These are phyloP conservation scores for Viola odorata DNA, from an alignment of 345 rosid genomes.

Conservation along the genomic window DNA sequence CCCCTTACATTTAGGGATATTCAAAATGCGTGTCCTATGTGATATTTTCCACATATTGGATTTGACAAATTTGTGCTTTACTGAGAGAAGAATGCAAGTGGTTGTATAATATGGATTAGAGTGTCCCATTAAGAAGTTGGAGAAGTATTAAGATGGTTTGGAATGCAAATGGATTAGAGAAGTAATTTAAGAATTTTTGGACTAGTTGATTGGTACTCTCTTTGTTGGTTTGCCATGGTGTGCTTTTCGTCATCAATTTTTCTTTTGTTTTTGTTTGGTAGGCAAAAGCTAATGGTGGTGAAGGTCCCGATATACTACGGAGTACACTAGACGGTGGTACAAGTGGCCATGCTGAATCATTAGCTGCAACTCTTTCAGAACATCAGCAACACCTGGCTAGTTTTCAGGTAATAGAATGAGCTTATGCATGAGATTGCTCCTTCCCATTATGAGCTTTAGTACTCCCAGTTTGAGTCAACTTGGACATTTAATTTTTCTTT, in stretches of 20 bases:
- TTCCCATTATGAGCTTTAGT: neutral
- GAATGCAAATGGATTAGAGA: neutral
- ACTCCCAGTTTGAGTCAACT: neutral
- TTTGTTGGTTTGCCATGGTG: slow-evolving; percentile 3
- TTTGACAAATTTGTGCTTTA: neutral
- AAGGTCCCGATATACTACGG: slow-evolving; percentile 93
- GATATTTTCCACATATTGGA: neutral
- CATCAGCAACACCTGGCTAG: slow-evolving; percentile 98
- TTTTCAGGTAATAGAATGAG: slow-evolving; percentile 62
- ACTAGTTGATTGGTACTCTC: slow-evolving; percentile 4
- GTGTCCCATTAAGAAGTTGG: neutral
- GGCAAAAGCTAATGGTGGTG: slow-evolving; percentile 98
- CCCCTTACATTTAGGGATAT: neutral
- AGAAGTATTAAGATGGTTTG: neutral
- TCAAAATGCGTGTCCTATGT: neutral
- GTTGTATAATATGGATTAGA: neutral
- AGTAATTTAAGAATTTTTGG: slow-evolving; percentile 1
- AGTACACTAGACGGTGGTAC: slow-evolving; percentile 66
- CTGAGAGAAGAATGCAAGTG: slow-evolving; percentile 2
- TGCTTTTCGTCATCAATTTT: slow-evolving; percentile 12
- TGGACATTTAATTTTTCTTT: neutral
- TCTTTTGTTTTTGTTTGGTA: slow-evolving; percentile 13
- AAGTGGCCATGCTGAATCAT: slow-evolving; percentile 87
- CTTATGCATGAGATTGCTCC: neutral
- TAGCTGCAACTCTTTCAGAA: slow-evolving; percentile 83